Evolutionary conservation across 73 alveolate species (phyloP).

Genomic region (Paramecium sexaurelia): DNA sequence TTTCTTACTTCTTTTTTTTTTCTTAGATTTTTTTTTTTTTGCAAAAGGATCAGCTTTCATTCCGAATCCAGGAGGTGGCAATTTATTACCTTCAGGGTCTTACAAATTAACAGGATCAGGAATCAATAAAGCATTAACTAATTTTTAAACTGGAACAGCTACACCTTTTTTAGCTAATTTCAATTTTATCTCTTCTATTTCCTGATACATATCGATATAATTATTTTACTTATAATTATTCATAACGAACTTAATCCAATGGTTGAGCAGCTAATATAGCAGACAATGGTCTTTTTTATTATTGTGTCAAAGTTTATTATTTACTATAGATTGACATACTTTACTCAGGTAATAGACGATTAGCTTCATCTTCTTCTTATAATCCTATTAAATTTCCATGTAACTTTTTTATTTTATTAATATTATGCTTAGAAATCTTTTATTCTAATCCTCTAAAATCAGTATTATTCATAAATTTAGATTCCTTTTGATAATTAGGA

Average conservation of each 20-base stretch:
- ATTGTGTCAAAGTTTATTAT: neutral
- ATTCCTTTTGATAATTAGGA: neutral
- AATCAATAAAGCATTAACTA: slow-evolving; percentile 29
- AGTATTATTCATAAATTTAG: slow-evolving; percentile 14
- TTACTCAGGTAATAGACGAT: slow-evolving; percentile 2
- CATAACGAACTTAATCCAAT: neutral
- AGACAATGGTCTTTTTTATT: slow-evolving; percentile 25
- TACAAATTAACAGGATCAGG: slow-evolving; percentile 15
- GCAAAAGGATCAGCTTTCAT: slow-evolving; percentile 41
- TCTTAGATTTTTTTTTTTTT: slow-evolving; percentile 21
- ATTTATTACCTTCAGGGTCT: neutral
- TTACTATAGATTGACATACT: slow-evolving; percentile 49
- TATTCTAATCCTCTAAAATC: slow-evolving; percentile 53
- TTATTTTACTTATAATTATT: slow-evolving; percentile 17
- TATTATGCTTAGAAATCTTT: neutral
- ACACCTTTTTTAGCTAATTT: slow-evolving; percentile 20
- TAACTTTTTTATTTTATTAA: neutral
- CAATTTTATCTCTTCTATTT: slow-evolving; percentile 50
- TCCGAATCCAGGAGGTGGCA: slow-evolving; percentile 41
- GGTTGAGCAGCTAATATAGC: slow-evolving; percentile 50
- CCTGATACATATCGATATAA: neutral
- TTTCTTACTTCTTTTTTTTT: slow-evolving; percentile 48
- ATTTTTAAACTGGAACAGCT: neutral
- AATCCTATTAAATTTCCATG: slow-evolving; percentile 24
- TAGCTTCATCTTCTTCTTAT: slow-evolving; percentile 33